Conservation (phyloP, 352 stramenopile species). For the Phytophthora pini region DNA sequence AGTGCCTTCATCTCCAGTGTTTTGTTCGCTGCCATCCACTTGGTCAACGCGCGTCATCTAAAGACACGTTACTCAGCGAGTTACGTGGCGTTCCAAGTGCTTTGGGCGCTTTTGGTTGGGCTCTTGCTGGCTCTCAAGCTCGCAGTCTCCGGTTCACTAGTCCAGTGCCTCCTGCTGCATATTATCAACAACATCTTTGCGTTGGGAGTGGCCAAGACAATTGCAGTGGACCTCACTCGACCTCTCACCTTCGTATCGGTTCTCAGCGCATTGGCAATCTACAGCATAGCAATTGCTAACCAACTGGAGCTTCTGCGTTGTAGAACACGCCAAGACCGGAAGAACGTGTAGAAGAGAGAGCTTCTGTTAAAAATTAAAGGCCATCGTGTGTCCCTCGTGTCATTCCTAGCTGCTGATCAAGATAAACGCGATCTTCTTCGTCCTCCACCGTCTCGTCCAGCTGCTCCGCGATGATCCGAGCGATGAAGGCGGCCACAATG, state of each 20-base stretch:
- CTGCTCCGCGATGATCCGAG: slow-evolving; percentile 72
- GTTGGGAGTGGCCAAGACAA: slow-evolving; percentile 28
- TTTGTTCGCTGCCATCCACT: slow-evolving; percentile 60
- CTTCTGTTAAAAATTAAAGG: slow-evolving; percentile 3
- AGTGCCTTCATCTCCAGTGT: slow-evolving; percentile 42
- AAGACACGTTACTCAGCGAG: slow-evolving; percentile 29
- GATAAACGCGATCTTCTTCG: slow-evolving; percentile 61
- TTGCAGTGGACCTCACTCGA: slow-evolving; percentile 17
- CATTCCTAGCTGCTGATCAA: slow-evolving; percentile 49
- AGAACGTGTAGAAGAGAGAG: not conserved
- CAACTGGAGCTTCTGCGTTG: slow-evolving; percentile 25
- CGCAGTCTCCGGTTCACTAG: slow-evolving; percentile 44
- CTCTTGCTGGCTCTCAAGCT: slow-evolving; percentile 51
- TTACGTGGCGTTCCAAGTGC: slow-evolving; percentile 51
- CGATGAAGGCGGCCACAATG: slow-evolving; percentile 69
- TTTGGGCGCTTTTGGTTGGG: slow-evolving; percentile 54
- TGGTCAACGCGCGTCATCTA: slow-evolving; percentile 44
- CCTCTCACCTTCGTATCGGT: slow-evolving; percentile 8
- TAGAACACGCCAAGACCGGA: slow-evolving; percentile 1
- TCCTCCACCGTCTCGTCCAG: slow-evolving; percentile 76
- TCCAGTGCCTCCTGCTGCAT: slow-evolving; percentile 68
- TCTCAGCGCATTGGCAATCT: slow-evolving; percentile 14
- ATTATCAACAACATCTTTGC: slow-evolving; percentile 67
- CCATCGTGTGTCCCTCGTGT: slow-evolving; percentile 12
- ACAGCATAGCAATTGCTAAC: slow-evolving; percentile 24